phyloP scores from a whole-genome alignment of 2,329 filamentous ascomycete genomes.

The Fusarium chlamydosporum region DNA sequence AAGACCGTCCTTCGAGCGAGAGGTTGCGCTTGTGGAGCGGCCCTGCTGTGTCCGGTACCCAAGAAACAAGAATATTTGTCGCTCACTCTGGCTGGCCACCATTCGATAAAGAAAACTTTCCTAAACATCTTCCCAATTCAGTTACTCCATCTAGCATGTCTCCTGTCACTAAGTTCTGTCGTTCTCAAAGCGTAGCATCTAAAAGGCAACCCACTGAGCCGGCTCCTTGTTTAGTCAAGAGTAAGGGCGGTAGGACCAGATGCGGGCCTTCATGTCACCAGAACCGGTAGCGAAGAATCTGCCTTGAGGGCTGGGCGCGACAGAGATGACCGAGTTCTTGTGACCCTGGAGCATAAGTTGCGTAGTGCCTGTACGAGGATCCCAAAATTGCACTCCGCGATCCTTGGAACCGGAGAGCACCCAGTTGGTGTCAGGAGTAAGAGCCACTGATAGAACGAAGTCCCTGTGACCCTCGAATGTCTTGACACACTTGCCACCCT shows the following conservation, averaged over 20 bases:
- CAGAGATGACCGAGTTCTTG: constrained; percentile 98
- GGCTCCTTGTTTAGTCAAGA: constrained; percentile 48
- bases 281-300: constrained; percentile 95
- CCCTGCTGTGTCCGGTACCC: constrained; percentile 41
- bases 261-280: constrained; percentile 96
- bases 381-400: constrained; percentile 98
- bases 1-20: constrained; percentile 41
- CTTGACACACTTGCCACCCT: constrained; percentile 93
- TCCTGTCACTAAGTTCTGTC: constrained; percentile 25
- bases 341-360: constrained; percentile 99
- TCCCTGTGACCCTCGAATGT: constrained; percentile 99
- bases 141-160: constrained; percentile 17
- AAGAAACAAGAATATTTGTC: constrained; percentile 46
- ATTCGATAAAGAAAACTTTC: constrained; percentile 31
- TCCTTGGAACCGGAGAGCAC: constrained; percentile 98
- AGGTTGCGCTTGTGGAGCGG: constrained; percentile 35
- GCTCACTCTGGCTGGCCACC: constrained; percentile 34
- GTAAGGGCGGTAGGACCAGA: constrained; percentile 85
- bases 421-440: constrained; percentile 95
- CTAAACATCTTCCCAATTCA: constrained; percentile 31
- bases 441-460: constrained; percentile 94
- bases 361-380: constrained; percentile 90
- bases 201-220: constrained; percentile 32
- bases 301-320: constrained; percentile 91
- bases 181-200: constrained; percentile 27